Percentiles rank a stretch among this genome's conserved stretches.
These are phyloP conservation scores for Xylaria polymorpha DNA, from an alignment of 2,329 filamentous ascomycete species.

Conservation along the genomic window DNA sequence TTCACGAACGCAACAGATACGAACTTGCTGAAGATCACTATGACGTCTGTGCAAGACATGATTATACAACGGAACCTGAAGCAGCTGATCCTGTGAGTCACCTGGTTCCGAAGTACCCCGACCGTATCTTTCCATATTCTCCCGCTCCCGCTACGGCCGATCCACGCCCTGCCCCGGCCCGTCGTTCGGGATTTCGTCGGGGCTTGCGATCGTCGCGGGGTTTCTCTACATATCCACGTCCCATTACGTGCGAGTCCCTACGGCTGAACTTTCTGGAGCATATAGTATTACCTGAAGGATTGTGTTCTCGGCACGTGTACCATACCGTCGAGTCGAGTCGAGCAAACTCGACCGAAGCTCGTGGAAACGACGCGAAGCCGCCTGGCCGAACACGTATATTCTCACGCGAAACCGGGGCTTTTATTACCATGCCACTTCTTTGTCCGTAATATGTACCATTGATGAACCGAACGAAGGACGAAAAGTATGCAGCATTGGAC, in stretches of 20 bases:
- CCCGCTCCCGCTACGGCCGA: slow-evolving; percentile 33
- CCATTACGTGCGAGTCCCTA: slow-evolving; percentile 40
- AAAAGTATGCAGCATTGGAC: slow-evolving; percentile 27
- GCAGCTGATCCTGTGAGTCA: slow-evolving; percentile 75
- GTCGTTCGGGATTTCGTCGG: slow-evolving; percentile 35
- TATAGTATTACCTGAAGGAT: slow-evolving; percentile 47
- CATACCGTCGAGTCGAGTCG: slow-evolving; percentile 21
- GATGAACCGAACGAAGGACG: slow-evolving; percentile 38
- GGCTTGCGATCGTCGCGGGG: slow-evolving; percentile 39
- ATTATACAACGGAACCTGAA: slow-evolving; percentile 87
- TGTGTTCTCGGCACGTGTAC: slow-evolving; percentile 32
- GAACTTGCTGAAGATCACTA: slow-evolving; percentile 85
- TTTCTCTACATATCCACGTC: slow-evolving; percentile 32
- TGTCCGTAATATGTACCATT: slow-evolving; percentile 40
- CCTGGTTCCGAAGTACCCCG: slow-evolving; percentile 44
- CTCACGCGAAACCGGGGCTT: slow-evolving; percentile 29
- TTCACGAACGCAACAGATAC: slow-evolving; percentile 73
- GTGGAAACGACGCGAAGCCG: slow-evolving; percentile 40
- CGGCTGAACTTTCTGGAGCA: slow-evolving; percentile 51
- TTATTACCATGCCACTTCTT: slow-evolving; percentile 29
- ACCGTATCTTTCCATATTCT: slow-evolving; percentile 33
- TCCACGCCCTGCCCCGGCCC: slow-evolving; percentile 35
- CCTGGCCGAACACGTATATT: slow-evolving; percentile 32
- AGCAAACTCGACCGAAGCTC: slow-evolving; percentile 30
- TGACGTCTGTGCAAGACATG: slow-evolving; percentile 88